Base-by-base conservation (phyloP, 106 monocot species). In the Allium fistulosum region DNA sequence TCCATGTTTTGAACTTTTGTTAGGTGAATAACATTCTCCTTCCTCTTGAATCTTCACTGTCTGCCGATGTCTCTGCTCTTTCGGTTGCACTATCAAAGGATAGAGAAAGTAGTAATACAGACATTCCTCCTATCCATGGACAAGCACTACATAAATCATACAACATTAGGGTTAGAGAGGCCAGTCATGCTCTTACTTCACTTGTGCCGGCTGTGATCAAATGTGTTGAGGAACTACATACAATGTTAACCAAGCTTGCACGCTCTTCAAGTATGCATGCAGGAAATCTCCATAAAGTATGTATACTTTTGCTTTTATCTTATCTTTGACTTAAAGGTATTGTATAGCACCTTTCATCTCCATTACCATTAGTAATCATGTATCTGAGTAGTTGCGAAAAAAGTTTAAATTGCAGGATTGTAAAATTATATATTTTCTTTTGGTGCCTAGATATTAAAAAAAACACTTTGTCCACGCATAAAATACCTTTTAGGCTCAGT, bases 221-320 rank as follows among this genome's bases (percentile, higher is more conserved):
- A 62, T 63, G 63, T 69, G 84, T 76, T 52, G 83, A 87, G 68
- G 83, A 90, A 48, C 62, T 99, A 58, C 79, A 85, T 66, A 68
- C 84, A 51, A 79, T 83, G 81, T 50, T 99, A 59, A 87, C 68
- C 58, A 93, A 83, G 69, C 99, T 99, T 83, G 90, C 84, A 60
- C 82, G 80, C 22, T 53, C 77, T 71, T 82, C 99, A 61, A 83
- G 85, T 71, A 69, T 81, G 3, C 99, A 93, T 83, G 89, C 99
- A 51, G 87, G 93, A 60, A 99, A 87, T 76, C 87, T 99, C 70
- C 92, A 93, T 68, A 93, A 93, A 72, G 99, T 99, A 71, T 37
- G 37, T 37, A 37, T 37, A 37, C 37, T 37, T 37, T 37, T 37
- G 37, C 37, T 37, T 22, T 37, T 37, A 37, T 37, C 37, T 37